A percentile compares a stretch with the other conserved stretches of the same genome.
Evolutionary conservation across 2,329 filamentous ascomycete genomes (phyloP).

Genomic region (Xylariaceae sp.): DNA sequence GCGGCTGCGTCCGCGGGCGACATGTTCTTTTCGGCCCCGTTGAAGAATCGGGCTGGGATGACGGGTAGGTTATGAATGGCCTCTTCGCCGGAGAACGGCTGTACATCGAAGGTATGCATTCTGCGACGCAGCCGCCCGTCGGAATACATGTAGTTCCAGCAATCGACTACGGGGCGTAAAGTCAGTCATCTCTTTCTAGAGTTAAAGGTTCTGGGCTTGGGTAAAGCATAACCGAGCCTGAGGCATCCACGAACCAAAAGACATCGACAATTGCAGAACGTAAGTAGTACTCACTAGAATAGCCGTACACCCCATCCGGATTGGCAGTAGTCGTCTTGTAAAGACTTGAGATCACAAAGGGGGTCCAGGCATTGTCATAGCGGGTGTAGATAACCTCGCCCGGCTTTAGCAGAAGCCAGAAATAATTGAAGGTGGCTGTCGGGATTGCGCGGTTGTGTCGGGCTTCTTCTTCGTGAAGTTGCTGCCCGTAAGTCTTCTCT

Average conservation of each 20-base stretch:
- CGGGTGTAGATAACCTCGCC: conserved; percentile 42
- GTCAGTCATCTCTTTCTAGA: not conserved
- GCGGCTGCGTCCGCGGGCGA: conserved; percentile 33
- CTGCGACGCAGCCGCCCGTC: conserved; percentile 35
- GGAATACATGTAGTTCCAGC: conserved; percentile 41
- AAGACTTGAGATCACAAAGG: conserved; percentile 40
- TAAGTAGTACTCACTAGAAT: conserved; percentile 10
- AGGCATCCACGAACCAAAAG: not conserved
- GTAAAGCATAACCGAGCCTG: not conserved
- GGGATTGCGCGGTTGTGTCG: conserved; percentile 38
- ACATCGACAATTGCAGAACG: not conserved
- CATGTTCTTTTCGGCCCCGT: conserved; percentile 33
- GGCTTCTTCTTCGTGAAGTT: conserved; percentile 38
- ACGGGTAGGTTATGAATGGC: conserved; percentile 40
- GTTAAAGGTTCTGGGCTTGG: not conserved
- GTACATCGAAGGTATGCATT: conserved; percentile 37
- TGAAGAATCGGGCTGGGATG: conserved; percentile 43
- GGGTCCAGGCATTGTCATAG: conserved; percentile 34
- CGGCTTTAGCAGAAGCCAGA: conserved; percentile 46
- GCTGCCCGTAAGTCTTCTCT: conserved; percentile 36
- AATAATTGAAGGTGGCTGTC: conserved; percentile 42
- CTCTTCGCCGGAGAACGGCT: conserved; percentile 43
- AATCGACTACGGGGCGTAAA: conserved; percentile 30
- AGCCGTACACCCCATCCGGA: conserved; percentile 5
- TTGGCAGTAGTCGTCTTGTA: not conserved